Evolutionary conservation across 1,284 basidiomycete genomes (phyloP).

Genomic region (Limonomyces culmigenus): DNA sequence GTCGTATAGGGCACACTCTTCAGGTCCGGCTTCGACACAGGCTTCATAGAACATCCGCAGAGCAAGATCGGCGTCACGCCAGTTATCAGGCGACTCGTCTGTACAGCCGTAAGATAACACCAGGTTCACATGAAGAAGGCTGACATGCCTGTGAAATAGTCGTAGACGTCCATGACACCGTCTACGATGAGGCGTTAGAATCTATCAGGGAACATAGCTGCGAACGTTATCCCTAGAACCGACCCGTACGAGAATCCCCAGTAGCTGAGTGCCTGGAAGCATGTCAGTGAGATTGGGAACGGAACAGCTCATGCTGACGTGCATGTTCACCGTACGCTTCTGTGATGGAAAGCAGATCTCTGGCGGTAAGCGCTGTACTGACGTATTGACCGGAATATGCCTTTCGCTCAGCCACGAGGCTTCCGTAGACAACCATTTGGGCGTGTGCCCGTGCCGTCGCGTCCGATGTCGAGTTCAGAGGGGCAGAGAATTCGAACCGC

Average conservation of each 20-base stretch:
- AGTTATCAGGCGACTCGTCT: conserved; percentile 8
- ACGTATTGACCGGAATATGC: conserved; percentile 18
- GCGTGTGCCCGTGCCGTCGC: not conserved
- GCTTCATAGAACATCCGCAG: conserved; percentile 6
- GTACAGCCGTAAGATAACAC: too few species aligned
- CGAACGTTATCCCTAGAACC: conserved; percentile 25
- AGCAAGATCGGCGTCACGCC: conserved; percentile 8
- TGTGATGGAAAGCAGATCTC: conserved; percentile 31
- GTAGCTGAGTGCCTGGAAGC: conserved; percentile 28
- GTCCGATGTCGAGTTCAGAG: not conserved
- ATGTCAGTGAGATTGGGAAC: too few species aligned
- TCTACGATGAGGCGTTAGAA: conserved; percentile 17
- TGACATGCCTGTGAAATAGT: too few species aligned
- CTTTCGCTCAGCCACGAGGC: conserved; percentile 10
- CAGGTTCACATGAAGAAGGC: too few species aligned
- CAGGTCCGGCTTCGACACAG: conserved; percentile 9
- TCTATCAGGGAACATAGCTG: conserved; percentile 27
- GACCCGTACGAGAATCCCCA: conserved; percentile 38
- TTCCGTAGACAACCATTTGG: not conserved
- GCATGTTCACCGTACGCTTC: conserved; percentile 27
- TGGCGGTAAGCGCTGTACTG: conserved; percentile 25
- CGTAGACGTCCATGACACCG: conserved; percentile 13
- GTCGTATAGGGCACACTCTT: conserved; percentile 7
- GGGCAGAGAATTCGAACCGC: not conserved
- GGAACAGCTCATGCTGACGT: too few species aligned